Evolutionary conservation across 163 green algal genomes (phyloP), one percentile per base, ranked within the genome.

Genomic region (Picocystis sp.): DNA sequence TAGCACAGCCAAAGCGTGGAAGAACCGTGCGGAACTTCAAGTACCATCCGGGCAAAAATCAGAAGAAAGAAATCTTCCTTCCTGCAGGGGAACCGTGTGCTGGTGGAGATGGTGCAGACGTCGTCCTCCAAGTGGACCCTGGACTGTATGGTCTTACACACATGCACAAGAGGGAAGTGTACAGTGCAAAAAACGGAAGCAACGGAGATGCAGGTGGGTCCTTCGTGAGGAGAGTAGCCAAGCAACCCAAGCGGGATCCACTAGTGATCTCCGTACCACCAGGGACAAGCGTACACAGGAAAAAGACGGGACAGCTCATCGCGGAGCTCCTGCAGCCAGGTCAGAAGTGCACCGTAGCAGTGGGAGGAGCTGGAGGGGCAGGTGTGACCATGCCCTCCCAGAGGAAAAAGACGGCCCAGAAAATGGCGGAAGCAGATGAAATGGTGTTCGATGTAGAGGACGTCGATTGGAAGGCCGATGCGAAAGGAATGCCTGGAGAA

Each of bases 231-330:
- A 34, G 47, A 53, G 47, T 34, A 6, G 14, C 15, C 3, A 23
- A 23, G 35, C 72, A 74, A 55, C 50, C 47, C 11, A 23, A 43
- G 10, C 78, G 71, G 11, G 50, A 62, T 0, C 50, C 75, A 2
- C 58, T 84, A 29, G 50, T 65, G 45, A 69, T 88, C 11, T 63
- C 65, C 8, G 79, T 88, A 19, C 79, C 79, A 2, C 45, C 61
- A 65, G 81, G 81, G 21, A 92, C 82, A 11, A 78, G 89, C 22
- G 72, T 93, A n/a, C 89, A 85, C 72, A 60, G 73, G 10, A 86
- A 83, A 60, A 23, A 63, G 3, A 69, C 72, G 42, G 61, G 61
- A 22, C 79, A 52, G 8, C 69, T 77, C 12, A 52, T 72, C 17
- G 63, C 61, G 6, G 68, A 75, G 22, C 49, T 75, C 23, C 9